Base-by-base conservation (phyloP, 768 basidiomycete genomes). In the Hebeloma cylindrosporum region DNA sequence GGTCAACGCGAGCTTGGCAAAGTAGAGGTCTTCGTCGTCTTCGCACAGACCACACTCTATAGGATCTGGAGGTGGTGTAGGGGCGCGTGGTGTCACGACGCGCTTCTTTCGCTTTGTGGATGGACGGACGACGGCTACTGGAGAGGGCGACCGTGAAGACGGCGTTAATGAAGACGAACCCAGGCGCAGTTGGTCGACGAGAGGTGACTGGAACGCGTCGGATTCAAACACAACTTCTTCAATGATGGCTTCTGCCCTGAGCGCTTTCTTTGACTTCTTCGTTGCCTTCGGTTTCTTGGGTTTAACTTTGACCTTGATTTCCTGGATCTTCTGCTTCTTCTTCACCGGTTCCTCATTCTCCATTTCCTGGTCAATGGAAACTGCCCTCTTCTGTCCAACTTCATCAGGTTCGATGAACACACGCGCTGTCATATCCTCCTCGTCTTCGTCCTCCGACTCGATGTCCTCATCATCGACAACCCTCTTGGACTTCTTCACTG, bases 1-100 rank as follows among this genome's bases (percentile, higher is more conserved):
- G 7, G 76, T 69, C 20, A 88, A 61, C 3, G 74, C 81, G 28
- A 85, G 73, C 50, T 78, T 82, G 42, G 82, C 73, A 63, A 83
- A 93, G 65, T 86, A 95, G 11, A 88, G 61, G 60, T 96, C 93
- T 62, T 96, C 93, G 53, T 94, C 93, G 60, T 95, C 93, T 27
- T 83, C 76, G 51, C 86, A 86, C 9, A 90, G 55, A 2, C 78
- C 86, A 22, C 72, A 65, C 2, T 65, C 66, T 25, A 83, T 60
- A 1, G 75, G 75, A 60, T 87, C 78, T 10, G 73, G 74, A 10
- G 76, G 78, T 1, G 70, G 78, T 1, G 71, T 71, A 4, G 77
- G 75, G 7, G 74, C 73, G 1, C 61, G 69, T 3, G 60, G 69
- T 20, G 67, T 68, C 17, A 62, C 60, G 7, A 61, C 60, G 22